Conservation (phyloP, 306 rosid genomes). For the Prunus mira region DNA sequence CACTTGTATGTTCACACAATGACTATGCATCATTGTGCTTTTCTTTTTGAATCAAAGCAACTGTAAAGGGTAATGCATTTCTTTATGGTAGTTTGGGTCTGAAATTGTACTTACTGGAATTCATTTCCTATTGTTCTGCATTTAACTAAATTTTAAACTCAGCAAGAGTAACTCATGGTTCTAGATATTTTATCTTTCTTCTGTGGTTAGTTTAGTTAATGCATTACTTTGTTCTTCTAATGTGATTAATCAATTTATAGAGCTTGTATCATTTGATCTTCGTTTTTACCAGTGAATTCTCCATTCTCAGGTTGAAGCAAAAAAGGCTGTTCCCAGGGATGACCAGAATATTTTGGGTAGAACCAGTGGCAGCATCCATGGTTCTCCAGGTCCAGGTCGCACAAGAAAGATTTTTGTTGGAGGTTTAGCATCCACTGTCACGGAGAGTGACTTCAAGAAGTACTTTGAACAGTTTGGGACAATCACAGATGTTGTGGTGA, state of each 20-base stretch:
- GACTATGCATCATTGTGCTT: conserved; percentile 22
- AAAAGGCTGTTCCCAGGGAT: conserved; percentile 98
- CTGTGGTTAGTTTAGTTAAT: neutral
- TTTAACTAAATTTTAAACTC: conserved; percentile 21
- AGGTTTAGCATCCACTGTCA: conserved; percentile 95
- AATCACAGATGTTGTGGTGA: conserved; percentile 96
- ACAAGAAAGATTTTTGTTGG: conserved; percentile 97
- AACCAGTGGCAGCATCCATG: conserved; percentile 72
- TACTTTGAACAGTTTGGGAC: conserved; percentile 97
- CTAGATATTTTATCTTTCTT: conserved; percentile 1
- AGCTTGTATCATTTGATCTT: neutral
- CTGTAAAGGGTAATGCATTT: conserved; percentile 1
- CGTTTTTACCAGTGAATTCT: conserved; percentile 19
- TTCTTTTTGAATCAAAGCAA: conserved; percentile 20
- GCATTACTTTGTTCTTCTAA: conserved; percentile 9
- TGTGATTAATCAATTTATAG: conserved; percentile 9
- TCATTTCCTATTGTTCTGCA: conserved; percentile 16
- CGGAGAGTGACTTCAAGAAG: conserved; percentile 90
- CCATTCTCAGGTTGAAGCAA: conserved; percentile 82
- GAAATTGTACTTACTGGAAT: conserved; percentile 24
- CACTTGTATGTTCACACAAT: conserved; percentile 9
- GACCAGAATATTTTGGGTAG: conserved; percentile 83
- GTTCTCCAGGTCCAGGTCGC: conserved; percentile 91
- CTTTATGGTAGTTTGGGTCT: conserved; percentile 2
- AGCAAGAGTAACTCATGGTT: conserved; percentile 12